Evolutionary conservation across 441 rosid genomes (phyloP), one percentile per base, ranked within the genome.

Genomic region (Adansonia rubrostipa): DNA sequence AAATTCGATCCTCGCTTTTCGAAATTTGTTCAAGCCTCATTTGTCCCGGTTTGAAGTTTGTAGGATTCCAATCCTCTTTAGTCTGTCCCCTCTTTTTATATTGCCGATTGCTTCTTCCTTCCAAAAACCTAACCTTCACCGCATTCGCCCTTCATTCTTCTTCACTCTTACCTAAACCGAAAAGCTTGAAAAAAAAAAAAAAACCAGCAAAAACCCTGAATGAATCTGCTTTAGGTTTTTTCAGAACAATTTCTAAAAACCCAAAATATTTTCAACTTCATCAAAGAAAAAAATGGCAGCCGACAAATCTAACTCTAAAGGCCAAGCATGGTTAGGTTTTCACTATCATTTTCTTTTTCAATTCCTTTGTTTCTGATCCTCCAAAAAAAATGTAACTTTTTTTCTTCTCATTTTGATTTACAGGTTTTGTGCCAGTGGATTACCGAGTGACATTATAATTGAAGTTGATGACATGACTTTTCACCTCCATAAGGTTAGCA

Each of bases 281-380:
- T 14, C 68, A 5, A 33, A 8, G 50, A 22, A n/a, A 36, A 62
- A 68, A 73, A 93, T 93, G 99, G 98, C 91, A 60, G 86, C 89
- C 20, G 95, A 89, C 81, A 92, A 91, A 77, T 78, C 88, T 47
- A 84, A 73, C 89, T 82, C 93, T 74, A 96, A 88, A 86, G 95
- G 93, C 47, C 98, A 94, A 90, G 99, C 98, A 82, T 96, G 99
- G 99, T 96, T 73, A 78, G 83, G 47, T 9, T 47, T 68, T 47
- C 40, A 68, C 1, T 68, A 45, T 11, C 56, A 6, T 5, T 44
- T 45, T 9, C 28, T n/a, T 47, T 68, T 68, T 11, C 36, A 6
- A 5, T 44, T 45, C 20, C 28, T n/a, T 47, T 19, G 6, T 45
- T 74, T 61, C 45, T 70, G 9, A 42, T 45, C 24, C 42, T 7